These are phyloP conservation scores for Hymenochaete sp. DNA, from an alignment of 1,284 basidiomycete species.

Conservation along the genomic window DNA sequence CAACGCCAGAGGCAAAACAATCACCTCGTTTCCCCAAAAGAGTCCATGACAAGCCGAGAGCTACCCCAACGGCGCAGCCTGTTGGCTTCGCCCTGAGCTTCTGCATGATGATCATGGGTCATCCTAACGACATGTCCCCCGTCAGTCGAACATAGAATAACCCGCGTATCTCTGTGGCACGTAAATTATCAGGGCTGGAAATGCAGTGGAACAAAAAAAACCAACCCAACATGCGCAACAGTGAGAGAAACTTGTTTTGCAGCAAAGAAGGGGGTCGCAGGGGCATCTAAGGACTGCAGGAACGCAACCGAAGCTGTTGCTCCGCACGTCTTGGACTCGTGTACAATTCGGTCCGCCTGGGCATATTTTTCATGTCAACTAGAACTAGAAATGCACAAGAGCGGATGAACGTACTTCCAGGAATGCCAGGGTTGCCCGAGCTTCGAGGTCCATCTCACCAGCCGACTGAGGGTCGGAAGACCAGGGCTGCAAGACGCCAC, in stretches of 20 bases:
- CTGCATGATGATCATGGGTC: slow-evolving; percentile 91
- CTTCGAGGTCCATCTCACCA: slow-evolving; percentile 65
- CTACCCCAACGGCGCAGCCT: slow-evolving; percentile 87
- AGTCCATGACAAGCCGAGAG: slow-evolving; percentile 84
- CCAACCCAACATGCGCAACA: slow-evolving; percentile 88
- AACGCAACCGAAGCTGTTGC: slow-evolving; percentile 88
- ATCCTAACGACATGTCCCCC: slow-evolving; percentile 69
- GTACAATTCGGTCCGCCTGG: slow-evolving; percentile 55
- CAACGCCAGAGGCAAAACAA: slow-evolving; percentile 18
- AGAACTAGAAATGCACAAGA: not conserved
- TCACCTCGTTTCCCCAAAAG: slow-evolving; percentile 87
- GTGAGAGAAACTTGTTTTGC: slow-evolving; percentile 66
- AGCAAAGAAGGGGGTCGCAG: slow-evolving; percentile 70
- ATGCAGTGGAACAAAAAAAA: slow-evolving; percentile 1
- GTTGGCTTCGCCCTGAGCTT: slow-evolving; percentile 77
- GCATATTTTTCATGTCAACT: not conserved
- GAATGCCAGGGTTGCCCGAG: slow-evolving; percentile 78
- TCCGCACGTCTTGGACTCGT: slow-evolving; percentile 61
- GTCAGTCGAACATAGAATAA: slow-evolving; percentile 70
- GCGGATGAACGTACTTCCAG: slow-evolving; percentile 53
- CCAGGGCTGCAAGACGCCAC: slow-evolving; percentile 71
- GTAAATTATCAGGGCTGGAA: slow-evolving; percentile 10
- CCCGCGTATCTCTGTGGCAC: slow-evolving; percentile 71
- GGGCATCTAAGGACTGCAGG: slow-evolving; percentile 76
- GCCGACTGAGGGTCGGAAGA: slow-evolving; percentile 35